A percentile compares a stretch with the other conserved stretches of the same genome.
Conservation (phyloP, 2,329 filamentous ascomycete genomes). For the Blastomyces percursus region DNA sequence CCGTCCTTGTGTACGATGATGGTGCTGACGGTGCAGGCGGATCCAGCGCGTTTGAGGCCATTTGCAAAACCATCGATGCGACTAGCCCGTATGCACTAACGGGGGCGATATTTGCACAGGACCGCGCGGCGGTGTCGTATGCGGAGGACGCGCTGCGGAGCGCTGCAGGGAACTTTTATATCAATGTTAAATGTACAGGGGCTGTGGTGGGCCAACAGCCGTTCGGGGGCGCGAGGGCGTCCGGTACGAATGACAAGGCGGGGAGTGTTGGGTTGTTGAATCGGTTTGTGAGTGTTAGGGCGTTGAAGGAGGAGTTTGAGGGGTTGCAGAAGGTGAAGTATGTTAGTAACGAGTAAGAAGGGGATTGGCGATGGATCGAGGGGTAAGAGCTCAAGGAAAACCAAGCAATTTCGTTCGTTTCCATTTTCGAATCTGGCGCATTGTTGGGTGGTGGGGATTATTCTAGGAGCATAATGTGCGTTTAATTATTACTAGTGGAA, state of each 20-base stretch:
- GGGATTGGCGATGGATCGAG: not conserved
- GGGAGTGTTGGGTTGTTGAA: conserved; percentile 53
- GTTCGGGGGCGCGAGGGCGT: conserved; percentile 57
- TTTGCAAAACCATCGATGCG: conserved; percentile 42
- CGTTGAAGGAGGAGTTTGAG: conserved; percentile 65
- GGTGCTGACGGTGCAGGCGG: conserved; percentile 51
- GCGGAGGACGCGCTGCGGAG: conserved; percentile 30
- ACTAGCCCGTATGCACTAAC: conserved; percentile 35
- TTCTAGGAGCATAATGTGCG: too few relatives aligned
- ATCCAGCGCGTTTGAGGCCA: conserved; percentile 49
- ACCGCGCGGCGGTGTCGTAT: conserved; percentile 26
- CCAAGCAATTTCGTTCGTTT: not conserved
- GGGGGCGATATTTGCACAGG: conserved; percentile 34
- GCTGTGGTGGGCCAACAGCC: conserved; percentile 64
- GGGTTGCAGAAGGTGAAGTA: conserved; percentile 54
- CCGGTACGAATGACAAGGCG: conserved; percentile 64
- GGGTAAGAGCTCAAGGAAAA: not conserved
- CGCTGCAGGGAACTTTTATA: conserved; percentile 34
- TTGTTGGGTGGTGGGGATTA: not conserved
- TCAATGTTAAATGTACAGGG: conserved; percentile 48
- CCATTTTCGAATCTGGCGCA: not conserved
- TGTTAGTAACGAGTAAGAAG: conserved; percentile 53
- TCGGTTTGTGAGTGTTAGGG: conserved; percentile 56
- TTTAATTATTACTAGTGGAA: too few relatives aligned
- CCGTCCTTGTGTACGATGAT: conserved; percentile 69